phyloP scores from a whole-genome alignment of 1,284 basidiomycete genomes.

The Leccinum variabile region DNA sequence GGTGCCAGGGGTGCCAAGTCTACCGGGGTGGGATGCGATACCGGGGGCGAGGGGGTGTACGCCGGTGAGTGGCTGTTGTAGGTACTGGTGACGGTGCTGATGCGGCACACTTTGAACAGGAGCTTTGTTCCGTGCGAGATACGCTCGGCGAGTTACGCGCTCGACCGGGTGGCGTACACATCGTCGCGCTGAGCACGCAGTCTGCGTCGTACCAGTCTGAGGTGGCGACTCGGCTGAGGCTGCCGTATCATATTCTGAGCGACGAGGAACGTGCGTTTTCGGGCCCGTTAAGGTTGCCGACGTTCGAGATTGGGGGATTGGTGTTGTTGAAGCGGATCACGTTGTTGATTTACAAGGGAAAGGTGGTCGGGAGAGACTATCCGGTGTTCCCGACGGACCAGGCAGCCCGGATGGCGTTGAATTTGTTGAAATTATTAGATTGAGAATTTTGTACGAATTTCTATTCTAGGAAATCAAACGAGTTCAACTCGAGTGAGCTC shows the following conservation, averaged over 20 bases:
- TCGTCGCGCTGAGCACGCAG: conserved; percentile 28
- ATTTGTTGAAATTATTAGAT: conserved; percentile 12
- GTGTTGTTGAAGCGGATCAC: conserved; percentile 26
- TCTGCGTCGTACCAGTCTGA: conserved; percentile 20
- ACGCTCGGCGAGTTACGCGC: conserved; percentile 6
- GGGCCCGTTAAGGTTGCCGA: conserved; percentile 18
- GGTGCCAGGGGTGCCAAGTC: conserved; percentile 15
- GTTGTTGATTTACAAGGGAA: conserved; percentile 18
- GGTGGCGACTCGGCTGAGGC: conserved; percentile 16
- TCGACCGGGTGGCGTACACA: neutral
- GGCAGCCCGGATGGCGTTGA: conserved; percentile 18
- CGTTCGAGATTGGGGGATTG: conserved; percentile 19
- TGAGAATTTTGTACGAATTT: neutral
- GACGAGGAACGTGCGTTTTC: conserved; percentile 14
- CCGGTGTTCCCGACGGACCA: conserved; percentile 25
- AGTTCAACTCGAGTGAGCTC: neutral
- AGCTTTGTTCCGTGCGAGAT: conserved; percentile 21
- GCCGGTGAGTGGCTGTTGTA: conserved; percentile 18
- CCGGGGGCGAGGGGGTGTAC: conserved; percentile 29
- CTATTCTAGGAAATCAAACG: neutral
- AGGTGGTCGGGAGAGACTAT: conserved; percentile 20
- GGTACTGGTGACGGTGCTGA: neutral
- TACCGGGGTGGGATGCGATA: conserved; percentile 27
- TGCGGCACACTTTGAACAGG: conserved; percentile 10
- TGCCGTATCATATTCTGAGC: conserved; percentile 29